Conservation (phyloP, 108 stramenopile species). For the Schizochytrium sp. region DNA sequence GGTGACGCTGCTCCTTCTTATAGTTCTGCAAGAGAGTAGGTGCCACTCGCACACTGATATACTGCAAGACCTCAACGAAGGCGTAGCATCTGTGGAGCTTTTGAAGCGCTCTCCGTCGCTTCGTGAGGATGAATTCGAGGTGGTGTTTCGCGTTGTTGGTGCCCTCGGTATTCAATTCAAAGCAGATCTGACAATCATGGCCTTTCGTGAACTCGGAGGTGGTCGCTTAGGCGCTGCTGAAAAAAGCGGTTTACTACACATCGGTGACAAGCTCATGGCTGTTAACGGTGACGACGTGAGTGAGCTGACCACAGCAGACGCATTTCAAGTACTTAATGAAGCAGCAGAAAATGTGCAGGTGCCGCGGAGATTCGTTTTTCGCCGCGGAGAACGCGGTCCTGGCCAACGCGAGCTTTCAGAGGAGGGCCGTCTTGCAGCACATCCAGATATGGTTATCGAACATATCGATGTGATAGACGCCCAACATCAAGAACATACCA, state of each 20-base stretch:
- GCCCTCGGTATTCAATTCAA: conserved; percentile 51
- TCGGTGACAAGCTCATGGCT: conserved; percentile 16
- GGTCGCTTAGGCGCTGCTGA: conserved; percentile 8
- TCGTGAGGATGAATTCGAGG: not conserved
- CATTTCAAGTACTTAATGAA: conserved; percentile 40
- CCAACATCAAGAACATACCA: not conserved
- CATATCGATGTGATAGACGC: conserved; percentile 27
- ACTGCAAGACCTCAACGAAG: no score
- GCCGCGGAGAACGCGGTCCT: not conserved
- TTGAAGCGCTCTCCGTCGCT: no score
- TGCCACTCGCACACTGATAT: no score
- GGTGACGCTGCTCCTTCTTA: no score
- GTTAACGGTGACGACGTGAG: conserved; percentile 44
- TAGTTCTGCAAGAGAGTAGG: no score
- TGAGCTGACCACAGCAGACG: conserved; percentile 25
- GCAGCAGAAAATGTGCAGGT: not conserved
- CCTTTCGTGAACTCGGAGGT: conserved; percentile 7
- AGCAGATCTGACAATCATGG: conserved; percentile 40
- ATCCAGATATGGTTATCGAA: not conserved
- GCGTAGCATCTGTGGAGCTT: no score
- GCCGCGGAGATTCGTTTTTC: conserved; percentile 25
- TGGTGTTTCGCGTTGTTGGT: not conserved
- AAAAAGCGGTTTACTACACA: conserved; percentile 21
- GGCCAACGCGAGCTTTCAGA: not conserved
- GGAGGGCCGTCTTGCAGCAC: not conserved